Evolutionary conservation across 2,329 filamentous ascomycete genomes (phyloP).

Genomic region (Orbilia brochopaga): DNA sequence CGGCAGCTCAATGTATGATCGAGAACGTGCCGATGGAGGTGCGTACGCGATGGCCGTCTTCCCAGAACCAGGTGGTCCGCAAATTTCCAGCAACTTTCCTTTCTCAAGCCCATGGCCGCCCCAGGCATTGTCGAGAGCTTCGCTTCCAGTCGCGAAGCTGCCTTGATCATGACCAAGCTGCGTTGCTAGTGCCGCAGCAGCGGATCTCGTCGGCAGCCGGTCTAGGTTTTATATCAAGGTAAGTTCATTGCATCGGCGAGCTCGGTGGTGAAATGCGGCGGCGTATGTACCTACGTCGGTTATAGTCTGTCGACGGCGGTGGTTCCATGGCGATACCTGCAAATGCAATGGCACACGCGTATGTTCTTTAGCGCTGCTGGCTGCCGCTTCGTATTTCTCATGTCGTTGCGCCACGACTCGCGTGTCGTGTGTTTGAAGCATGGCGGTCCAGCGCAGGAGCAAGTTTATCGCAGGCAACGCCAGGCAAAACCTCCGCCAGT

Average conservation of each 20-base stretch:
- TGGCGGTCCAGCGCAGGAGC: too few species aligned
- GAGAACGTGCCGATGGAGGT: neutral
- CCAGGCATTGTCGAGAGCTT: conserved; percentile 39
- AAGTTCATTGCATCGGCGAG: neutral
- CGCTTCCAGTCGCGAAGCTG: conserved; percentile 38
- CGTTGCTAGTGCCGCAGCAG: conserved; percentile 32
- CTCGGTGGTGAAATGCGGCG: neutral
- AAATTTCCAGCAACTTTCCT: conserved; percentile 51
- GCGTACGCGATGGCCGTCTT: conserved; percentile 54
- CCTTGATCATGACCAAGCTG: conserved; percentile 36
- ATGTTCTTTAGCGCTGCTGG: too few species aligned
- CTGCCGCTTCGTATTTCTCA: neutral
- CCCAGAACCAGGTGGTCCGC: conserved; percentile 53
- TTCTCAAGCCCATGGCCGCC: conserved; percentile 36
- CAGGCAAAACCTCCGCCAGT: too few species aligned
- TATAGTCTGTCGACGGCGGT: conserved; percentile 19
- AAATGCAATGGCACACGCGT: too few species aligned
- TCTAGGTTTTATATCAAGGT: conserved; percentile 9
- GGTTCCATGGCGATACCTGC: conserved; percentile 36
- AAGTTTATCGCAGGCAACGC: too few species aligned
- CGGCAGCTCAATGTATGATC: too few species aligned
- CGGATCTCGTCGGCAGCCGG: conserved; percentile 36
- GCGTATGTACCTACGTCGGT: conserved; percentile 23
- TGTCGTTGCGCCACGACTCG: too few species aligned
- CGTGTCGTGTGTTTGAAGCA: too few species aligned